Percentiles rank a stretch among this genome's conserved stretches.
These are phyloP conservation scores for Limonium bicolor DNA, from an alignment of 148 eudicot genomes.

Conservation along the genomic window DNA sequence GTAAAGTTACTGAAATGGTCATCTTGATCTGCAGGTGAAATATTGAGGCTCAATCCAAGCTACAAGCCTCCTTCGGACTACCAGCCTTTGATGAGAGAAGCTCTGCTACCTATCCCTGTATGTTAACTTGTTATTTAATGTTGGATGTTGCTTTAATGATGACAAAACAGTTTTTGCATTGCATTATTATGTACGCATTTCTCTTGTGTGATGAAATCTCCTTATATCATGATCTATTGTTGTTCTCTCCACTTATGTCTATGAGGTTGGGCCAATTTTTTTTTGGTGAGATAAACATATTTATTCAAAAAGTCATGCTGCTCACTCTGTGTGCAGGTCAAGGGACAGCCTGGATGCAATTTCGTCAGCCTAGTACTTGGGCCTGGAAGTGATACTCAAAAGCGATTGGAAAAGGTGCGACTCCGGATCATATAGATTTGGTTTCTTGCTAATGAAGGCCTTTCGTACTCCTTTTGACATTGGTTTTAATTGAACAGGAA, in stretches of 20 bases:
- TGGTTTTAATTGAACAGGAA: conserved; percentile 35
- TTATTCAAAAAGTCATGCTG: conserved; percentile 4
- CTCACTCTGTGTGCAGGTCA: conserved; percentile 27
- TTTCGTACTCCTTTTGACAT: not conserved
- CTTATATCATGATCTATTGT: no score
- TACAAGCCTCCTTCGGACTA: conserved; percentile 75
- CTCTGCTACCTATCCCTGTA: conserved; percentile 75
- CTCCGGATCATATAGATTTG: not conserved
- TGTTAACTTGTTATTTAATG: conserved; percentile 10
- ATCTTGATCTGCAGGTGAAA: conserved; percentile 53
- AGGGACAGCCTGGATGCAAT: conserved; percentile 58
- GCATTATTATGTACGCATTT: not conserved
- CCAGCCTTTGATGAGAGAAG: conserved; percentile 70
- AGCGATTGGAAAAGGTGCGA: conserved; percentile 74
- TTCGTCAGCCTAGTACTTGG: conserved; percentile 66
- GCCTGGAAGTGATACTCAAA: conserved; percentile 55
- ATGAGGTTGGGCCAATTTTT: no score
- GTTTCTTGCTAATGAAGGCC: not conserved
- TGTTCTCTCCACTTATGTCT: no score
- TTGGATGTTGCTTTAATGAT: not conserved
- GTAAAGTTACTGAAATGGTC: not conserved
- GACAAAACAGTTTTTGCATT: no score
- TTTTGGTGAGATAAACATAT: no score
- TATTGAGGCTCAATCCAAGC: conserved; percentile 67
- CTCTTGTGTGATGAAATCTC: not conserved